phyloP scores from a whole-genome alignment of 2,329 filamentous ascomycete species.

The Botryotinia calthae region DNA sequence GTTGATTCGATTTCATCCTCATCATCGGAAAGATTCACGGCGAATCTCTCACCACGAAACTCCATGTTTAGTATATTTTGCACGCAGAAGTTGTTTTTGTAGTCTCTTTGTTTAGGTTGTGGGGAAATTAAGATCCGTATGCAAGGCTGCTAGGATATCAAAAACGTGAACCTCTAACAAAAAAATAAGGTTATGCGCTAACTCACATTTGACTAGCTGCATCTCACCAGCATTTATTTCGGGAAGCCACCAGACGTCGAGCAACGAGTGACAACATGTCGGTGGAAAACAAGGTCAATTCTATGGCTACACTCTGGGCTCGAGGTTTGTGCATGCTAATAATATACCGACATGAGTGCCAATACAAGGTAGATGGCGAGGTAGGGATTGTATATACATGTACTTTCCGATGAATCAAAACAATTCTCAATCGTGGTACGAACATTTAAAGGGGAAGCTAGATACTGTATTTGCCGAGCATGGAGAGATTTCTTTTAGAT shows the following conservation, averaged over 20 bases:
- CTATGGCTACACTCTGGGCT: not conserved
- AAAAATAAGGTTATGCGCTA: conserved; percentile 21
- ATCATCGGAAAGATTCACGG: conserved; percentile 57
- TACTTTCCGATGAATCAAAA: not conserved
- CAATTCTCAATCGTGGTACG: not conserved
- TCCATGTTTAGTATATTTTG: conserved; percentile 42
- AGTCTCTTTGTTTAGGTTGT: conserved; percentile 16
- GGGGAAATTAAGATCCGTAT: conserved; percentile 18
- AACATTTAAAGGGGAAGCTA: not conserved
- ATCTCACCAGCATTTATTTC: conserved; percentile 16
- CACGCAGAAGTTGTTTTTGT: not conserved
- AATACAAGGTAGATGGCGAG: not conserved
- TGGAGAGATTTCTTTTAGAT: conserved; percentile 1
- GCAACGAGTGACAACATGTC: conserved; percentile 10
- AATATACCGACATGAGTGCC: not conserved
- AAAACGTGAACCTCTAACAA: conserved; percentile 8
- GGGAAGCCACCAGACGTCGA: conserved; percentile 18
- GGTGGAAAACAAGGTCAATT: not conserved
- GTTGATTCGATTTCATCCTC: conserved; percentile 40
- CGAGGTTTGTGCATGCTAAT: not conserved
- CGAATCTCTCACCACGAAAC: conserved; percentile 59
- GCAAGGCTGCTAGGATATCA: conserved; percentile 17
- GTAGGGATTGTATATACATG: not conserved
- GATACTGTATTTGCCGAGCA: not conserved
- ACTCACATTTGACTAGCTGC: conserved; percentile 11